These are phyloP conservation scores for Flaveria sonorensis DNA, from an alignment of 129 eudicot species.

Conservation along the genomic window DNA sequence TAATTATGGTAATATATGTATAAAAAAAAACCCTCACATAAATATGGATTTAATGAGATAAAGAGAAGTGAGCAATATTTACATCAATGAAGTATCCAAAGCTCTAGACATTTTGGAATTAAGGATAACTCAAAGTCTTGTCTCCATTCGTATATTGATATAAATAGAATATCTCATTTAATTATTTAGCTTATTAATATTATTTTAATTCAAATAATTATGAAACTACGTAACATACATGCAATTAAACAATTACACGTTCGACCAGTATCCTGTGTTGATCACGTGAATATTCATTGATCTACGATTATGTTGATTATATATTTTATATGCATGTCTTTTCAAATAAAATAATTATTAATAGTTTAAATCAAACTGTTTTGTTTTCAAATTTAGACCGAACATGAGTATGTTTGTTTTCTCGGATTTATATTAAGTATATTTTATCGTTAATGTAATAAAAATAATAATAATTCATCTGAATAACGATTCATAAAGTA, in stretches of 20 bases:
- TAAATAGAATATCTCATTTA: not conserved
- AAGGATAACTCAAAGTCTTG: slow-evolving; percentile 29
- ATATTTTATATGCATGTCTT: not conserved
- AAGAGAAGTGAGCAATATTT: not conserved
- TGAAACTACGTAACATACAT: not conserved
- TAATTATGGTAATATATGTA: too few species aligned
- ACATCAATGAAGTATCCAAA: slow-evolving; percentile 30
- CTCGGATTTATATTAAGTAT: not conserved
- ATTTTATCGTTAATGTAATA: not conserved
- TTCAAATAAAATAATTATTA: not conserved
- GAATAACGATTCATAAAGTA: too few species aligned
- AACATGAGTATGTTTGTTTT: not conserved
- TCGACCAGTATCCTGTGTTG: slow-evolving; percentile 10
- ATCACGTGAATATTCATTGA: slow-evolving; percentile 39
- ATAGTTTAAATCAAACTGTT: not conserved
- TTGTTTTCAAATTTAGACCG: not conserved
- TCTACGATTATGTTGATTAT: slow-evolving; percentile 30
- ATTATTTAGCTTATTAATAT: not conserved
- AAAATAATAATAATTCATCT: too few species aligned
- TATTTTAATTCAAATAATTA: not conserved
- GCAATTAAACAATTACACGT: slow-evolving; percentile 32
- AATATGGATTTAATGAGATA: not conserved
- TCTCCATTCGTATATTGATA: slow-evolving; percentile 19
- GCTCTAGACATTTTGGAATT: slow-evolving; percentile 33
- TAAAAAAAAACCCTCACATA: too few species aligned